phyloP scores from a whole-genome alignment of 495 filamentous ascomycete genomes.

The Cudoniella acicularis region DNA sequence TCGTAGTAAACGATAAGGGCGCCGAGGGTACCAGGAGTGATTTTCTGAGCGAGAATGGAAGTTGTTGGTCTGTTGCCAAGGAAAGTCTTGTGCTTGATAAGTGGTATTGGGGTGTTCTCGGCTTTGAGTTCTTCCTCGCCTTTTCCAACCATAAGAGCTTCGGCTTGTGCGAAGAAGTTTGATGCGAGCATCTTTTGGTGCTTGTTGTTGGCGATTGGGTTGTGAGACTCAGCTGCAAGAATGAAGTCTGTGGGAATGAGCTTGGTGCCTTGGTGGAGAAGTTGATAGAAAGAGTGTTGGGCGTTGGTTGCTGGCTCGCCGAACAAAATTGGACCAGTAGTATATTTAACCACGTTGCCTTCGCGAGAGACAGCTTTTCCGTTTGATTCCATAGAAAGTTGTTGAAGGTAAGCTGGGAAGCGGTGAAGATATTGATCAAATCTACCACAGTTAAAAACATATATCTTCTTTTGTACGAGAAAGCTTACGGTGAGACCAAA shows the following conservation, averaged over 20 bases:
- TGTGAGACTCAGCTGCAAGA: conserved; percentile 91
- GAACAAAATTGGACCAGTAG: conserved; percentile 90
- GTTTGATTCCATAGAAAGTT: conserved; percentile 99
- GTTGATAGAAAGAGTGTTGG: conserved; percentile 99
- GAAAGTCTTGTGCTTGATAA: conserved; percentile 99
- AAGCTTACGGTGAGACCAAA: conserved; percentile 77
- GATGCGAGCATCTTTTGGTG: conserved; percentile 99
- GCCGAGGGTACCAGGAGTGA: conserved; percentile 89
- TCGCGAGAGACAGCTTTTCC: conserved; percentile 94
- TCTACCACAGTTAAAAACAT: conserved; percentile 34
- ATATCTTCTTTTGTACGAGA: conserved; percentile 1
- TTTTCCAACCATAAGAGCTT: conserved; percentile 98
- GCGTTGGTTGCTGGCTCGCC: conserved; percentile 98
- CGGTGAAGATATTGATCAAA: conserved; percentile 99
- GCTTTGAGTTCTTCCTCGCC: conserved; percentile 83
- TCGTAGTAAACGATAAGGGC: conserved; percentile 98
- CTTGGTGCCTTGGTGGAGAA: conserved; percentile 98
- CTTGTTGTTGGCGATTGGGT: conserved; percentile 84
- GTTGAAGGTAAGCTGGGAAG: conserved; percentile 98
- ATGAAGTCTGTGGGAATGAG: conserved; percentile 98
- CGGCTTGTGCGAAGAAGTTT: conserved; percentile 97
- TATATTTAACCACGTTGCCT: conserved; percentile 92
- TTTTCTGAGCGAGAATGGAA: conserved; percentile 87
- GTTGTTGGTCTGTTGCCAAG: conserved; percentile 95
- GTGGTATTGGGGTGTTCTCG: conserved; percentile 77